Conservation (phyloP, 2,329 filamentous ascomycete genomes). For the Fusarium paranaense region DNA sequence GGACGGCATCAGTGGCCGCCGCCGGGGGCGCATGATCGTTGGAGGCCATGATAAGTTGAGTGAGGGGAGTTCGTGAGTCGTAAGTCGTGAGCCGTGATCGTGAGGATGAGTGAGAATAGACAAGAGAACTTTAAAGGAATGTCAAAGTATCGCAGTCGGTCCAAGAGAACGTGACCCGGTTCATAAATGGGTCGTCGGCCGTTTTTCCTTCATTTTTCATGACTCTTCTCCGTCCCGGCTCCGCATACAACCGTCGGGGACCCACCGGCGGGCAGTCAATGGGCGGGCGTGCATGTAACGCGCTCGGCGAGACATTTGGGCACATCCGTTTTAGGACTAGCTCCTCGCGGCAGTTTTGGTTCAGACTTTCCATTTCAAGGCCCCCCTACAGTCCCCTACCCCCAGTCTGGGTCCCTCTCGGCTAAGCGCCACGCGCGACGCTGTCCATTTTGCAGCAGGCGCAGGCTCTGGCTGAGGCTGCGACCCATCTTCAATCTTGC, state of each 20-base stretch:
- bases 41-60: constrained; percentile 45
- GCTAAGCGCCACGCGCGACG: constrained; percentile 36
- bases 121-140: background rate
- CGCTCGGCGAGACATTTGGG: background rate
- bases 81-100: constrained; percentile 11
- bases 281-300: constrained; percentile 35
- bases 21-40: constrained; percentile 61
- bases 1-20: constrained; percentile 80
- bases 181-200: background rate
- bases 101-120: constrained; percentile 8
- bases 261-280: background rate
- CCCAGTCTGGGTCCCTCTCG: constrained; percentile 6
- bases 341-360: constrained; percentile 29
- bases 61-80: background rate
- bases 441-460: constrained; percentile 38
- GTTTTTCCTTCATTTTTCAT: constrained; percentile 21
- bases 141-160: background rate
- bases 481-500: constrained; percentile 34
- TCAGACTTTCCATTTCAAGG: constrained; percentile 13
- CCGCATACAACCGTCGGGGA: constrained; percentile 30
- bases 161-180: background rate
- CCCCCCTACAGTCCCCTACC: background rate
- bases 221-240: constrained; percentile 37
- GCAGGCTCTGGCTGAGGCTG: constrained; percentile 16
- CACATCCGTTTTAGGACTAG: constrained; percentile 35